Percentiles rank a stretch among this genome's conserved stretches.
These are phyloP conservation scores for Melanogaster broomeanus DNA, from an alignment of 768 basidiomycete genomes.

Conservation along the genomic window DNA sequence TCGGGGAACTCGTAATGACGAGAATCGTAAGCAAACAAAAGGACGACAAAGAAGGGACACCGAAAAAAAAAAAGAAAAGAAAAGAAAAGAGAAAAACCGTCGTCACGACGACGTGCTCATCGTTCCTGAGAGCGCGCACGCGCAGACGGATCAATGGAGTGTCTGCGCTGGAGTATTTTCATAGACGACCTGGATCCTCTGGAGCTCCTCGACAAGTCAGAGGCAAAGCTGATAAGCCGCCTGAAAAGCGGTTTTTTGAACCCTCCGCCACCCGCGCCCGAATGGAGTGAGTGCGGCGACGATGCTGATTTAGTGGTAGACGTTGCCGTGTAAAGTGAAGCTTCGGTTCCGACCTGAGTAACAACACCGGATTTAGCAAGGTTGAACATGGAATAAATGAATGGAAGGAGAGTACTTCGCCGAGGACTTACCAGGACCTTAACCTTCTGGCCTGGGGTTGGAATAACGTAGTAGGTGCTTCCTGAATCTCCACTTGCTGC, in stretches of 20 bases:
- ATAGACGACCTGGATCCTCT: slow-evolving; percentile 27
- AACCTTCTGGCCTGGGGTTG: slow-evolving; percentile 71
- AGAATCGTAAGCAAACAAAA: slow-evolving; percentile 6
- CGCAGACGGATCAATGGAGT: slow-evolving; percentile 44
- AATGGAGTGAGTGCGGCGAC: slow-evolving; percentile 43
- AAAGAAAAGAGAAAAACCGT: not conserved
- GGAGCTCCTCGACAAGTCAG: slow-evolving; percentile 37
- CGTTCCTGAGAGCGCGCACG: slow-evolving; percentile 24
- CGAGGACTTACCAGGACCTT: slow-evolving; percentile 64
- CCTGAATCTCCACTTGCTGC: slow-evolving; percentile 55
- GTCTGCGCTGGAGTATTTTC: slow-evolving; percentile 48
- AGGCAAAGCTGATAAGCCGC: slow-evolving; percentile 55
- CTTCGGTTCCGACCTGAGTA: slow-evolving; percentile 42
- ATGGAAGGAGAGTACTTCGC: slow-evolving; percentile 6
- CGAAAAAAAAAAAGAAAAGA: not conserved
- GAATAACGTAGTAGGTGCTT: slow-evolving; percentile 76
- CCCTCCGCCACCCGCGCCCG: slow-evolving; percentile 24
- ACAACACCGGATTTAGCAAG: slow-evolving; percentile 29
- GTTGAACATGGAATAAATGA: slow-evolving; percentile 18
- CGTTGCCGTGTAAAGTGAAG: slow-evolving; percentile 59
- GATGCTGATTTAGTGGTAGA: slow-evolving; percentile 59
- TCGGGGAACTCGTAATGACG: not conserved
- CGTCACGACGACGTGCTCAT: slow-evolving; percentile 7
- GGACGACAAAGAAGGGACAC: not conserved
- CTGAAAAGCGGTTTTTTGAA: slow-evolving; percentile 62